Conservation (phyloP, 306 rosid genomes). For the Dalbergia cultrata region DNA sequence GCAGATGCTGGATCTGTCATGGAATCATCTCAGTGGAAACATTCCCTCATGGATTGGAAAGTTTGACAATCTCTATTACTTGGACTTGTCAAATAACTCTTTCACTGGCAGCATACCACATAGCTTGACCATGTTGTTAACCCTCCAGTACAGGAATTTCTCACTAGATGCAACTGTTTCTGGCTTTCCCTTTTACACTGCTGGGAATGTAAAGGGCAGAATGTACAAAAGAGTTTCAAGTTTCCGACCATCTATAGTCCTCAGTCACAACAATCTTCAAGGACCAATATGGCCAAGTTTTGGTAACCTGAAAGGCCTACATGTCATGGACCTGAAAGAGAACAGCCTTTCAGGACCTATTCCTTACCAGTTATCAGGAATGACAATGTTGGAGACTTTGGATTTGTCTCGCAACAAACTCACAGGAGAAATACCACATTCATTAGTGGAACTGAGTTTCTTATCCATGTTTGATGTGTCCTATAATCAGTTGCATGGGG, state of each 20-base stretch:
- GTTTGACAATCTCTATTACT: constrained; percentile 39
- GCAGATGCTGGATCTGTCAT: constrained; percentile 59
- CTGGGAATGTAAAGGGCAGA: background rate
- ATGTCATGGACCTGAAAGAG: constrained; percentile 40
- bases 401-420: constrained; percentile 48
- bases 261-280: constrained; percentile 47
- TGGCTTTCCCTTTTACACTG: background rate
- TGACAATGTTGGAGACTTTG: constrained; percentile 49
- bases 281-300: constrained; percentile 47
- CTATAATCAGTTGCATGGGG: constrained; percentile 41
- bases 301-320: constrained; percentile 49
- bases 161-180: constrained; percentile 11
- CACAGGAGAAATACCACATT: constrained; percentile 38
- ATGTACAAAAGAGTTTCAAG: constrained; percentile 39
- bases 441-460: constrained; percentile 34
- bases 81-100: constrained; percentile 60
- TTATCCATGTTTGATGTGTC: constrained; percentile 48
- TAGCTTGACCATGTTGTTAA: constrained; percentile 37
- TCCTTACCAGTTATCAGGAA: constrained; percentile 40
- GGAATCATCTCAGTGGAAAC: constrained; percentile 55
- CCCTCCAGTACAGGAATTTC: constrained; percentile 28
- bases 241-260: constrained; percentile 34
- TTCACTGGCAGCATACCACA: constrained; percentile 48
- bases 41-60: constrained; percentile 54
- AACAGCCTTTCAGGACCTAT: constrained; percentile 41